phyloP scores from a whole-genome alignment of 2,329 filamentous ascomycete genomes.

The Phialophora macrospora region DNA sequence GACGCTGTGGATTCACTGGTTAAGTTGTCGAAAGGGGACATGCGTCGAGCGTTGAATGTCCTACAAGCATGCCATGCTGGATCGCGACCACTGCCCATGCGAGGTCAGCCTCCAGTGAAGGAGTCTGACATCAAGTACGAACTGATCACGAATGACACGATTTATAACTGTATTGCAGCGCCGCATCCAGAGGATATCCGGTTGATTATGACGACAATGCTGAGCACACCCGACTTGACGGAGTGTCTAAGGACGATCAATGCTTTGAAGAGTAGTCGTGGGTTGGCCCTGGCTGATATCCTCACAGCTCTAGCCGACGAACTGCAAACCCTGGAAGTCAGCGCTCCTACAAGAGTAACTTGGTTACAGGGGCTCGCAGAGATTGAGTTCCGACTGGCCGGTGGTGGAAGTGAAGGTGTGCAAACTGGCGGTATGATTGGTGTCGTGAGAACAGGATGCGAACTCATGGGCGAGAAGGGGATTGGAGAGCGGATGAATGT shows the following conservation, averaged over 20 bases:
- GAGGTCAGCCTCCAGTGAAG: conserved; percentile 49
- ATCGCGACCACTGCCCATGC: conserved; percentile 64
- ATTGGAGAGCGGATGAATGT: conserved; percentile 37
- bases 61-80: conserved; percentile 96
- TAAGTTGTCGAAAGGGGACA: conserved; percentile 88
- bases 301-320: conserved; percentile 85
- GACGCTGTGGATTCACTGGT: conserved; percentile 85
- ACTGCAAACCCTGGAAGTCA: conserved; percentile 79
- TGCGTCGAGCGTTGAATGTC: conserved; percentile 92
- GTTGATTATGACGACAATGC: conserved; percentile 80
- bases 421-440: conserved; percentile 94
- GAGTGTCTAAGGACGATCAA: conserved; percentile 88
- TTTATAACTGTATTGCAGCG: conserved; percentile 96
- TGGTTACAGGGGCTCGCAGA: conserved; percentile 93
- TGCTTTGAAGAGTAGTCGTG: conserved; percentile 80
- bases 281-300: conserved; percentile 90
- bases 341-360: conserved; percentile 80
- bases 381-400: conserved; percentile 87
- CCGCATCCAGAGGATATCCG: conserved; percentile 88
- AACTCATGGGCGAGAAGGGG: conserved; percentile 63
- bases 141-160: conserved; percentile 85
- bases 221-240: conserved; percentile 84
- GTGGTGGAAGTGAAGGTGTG: conserved; percentile 82
- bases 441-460: conserved; percentile 82
- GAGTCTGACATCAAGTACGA: conserved; percentile 74